phyloP scores from a whole-genome alignment of 208 protist species.

The Angomonas ambiguus region DNA sequence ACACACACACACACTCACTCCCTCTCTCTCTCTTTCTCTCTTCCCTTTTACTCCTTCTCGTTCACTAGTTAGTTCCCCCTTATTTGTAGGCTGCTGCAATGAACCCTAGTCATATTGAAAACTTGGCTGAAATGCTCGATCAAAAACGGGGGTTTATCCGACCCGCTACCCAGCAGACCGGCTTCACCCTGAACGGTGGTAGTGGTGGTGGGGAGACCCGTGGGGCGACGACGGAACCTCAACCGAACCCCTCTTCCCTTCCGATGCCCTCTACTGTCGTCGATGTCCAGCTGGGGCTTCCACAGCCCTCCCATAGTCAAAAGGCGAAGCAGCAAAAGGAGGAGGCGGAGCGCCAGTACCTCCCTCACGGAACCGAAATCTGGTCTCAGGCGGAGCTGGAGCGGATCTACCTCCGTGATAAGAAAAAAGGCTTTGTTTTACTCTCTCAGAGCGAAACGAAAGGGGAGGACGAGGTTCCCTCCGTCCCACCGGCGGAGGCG shows the following conservation, averaged over 20 bases:
- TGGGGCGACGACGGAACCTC: background rate
- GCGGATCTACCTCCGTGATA: constrained; percentile 9
- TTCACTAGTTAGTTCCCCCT: too few relatives aligned
- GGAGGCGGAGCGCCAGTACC: background rate
- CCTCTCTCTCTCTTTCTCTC: background rate
- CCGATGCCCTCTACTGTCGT: constrained; percentile 73
- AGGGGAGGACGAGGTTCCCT: background rate
- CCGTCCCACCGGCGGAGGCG: background rate
- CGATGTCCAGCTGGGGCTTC: constrained; percentile 70
- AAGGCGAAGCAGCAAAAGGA: constrained; percentile 27
- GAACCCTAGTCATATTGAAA: constrained; percentile 44
- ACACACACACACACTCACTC: too few relatives aligned
- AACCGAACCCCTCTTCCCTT: constrained; percentile 27
- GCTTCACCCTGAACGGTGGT: constrained; percentile 45
- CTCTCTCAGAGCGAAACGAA: background rate
- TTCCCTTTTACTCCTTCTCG: background rate
- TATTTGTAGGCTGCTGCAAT: too few relatives aligned
- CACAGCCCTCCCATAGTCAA: constrained; percentile 57
- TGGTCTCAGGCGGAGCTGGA: constrained; percentile 80
- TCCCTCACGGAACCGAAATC: constrained; percentile 61
- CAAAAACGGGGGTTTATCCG: constrained; percentile 61
- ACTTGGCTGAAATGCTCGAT: constrained; percentile 66
- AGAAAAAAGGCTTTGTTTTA: background rate
- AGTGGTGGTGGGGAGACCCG: background rate
- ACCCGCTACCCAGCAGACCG: constrained; percentile 55